Evolutionary conservation across 306 rosid species (phyloP), one percentile per base, ranked within the genome.

Genomic region (Lathyrus sativus): DNA sequence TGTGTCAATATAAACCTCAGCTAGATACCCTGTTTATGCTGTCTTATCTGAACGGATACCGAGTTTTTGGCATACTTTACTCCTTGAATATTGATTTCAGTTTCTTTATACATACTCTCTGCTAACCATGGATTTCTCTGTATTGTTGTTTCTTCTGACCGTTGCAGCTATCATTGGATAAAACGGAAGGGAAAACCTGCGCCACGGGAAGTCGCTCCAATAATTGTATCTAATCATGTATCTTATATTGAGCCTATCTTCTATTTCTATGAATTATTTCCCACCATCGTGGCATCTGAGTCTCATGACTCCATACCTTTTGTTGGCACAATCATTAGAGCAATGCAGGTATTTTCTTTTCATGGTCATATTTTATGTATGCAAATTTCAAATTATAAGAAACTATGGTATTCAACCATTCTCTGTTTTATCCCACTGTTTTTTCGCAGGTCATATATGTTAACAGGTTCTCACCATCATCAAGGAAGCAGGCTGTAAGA

Each of bases 131-230:
- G 45, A 65, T 41, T 59, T 43, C 13, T 44, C 49, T 65, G 50
- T 31, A 33, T 63, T 65, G 39, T 66, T 74, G 57, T 62, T 60
- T 54, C 29, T 48, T 48, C 42, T 59, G 35, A 37, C 37, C 14
- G 15, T 83, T 80, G 80, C 89, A 95, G 99, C 68, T 95, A 95
- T 81, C 99, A 95, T 17, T 95, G 99, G 99, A 90, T 95, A 82
- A 84, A 66, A 67, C 86, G 97, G 82, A 95, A 78, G 73, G 99
- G 99, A 71, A 95, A 73, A 71, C 97, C 99, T 71, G 92, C 92
- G 74, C 92, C 92, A 9, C 84, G 96, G 82, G 95, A 86, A 48
- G 51, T 59, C 50, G 96, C 99, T 72, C 99, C 97, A 2, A 88
- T 95, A 37, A 74, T 95, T 74, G 97, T 95, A 68, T 95, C 99